Evolutionary conservation across 1,284 basidiomycete species (phyloP).

Genomic region (Spongiforma sp.): DNA sequence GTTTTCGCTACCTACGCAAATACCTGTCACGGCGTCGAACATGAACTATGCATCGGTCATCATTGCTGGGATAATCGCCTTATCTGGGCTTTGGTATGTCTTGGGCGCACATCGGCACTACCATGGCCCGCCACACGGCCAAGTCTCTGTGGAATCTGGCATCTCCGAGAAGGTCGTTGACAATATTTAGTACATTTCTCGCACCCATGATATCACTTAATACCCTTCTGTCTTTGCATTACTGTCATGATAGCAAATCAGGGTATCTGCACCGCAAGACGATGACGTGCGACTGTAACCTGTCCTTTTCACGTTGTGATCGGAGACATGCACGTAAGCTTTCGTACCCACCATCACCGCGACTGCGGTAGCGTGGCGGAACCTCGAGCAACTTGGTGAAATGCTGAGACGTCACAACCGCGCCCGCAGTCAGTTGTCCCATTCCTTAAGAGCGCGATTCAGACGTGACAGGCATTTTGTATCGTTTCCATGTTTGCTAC

Average conservation of each 20-base stretch:
- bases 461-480: conserved; percentile 33
- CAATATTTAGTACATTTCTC: not conserved
- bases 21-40: conserved; percentile 71
- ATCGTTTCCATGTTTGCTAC: conserved; percentile 31
- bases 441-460: conserved; percentile 4
- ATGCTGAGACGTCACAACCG: conserved; percentile 12
- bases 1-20: conserved; percentile 72
- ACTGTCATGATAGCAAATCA: not conserved
- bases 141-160: not conserved
- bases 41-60: conserved; percentile 79
- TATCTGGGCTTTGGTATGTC: conserved; percentile 33
- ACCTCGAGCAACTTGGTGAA: not conserved
- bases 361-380: conserved; percentile 8
- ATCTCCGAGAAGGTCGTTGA: conserved; percentile 5
- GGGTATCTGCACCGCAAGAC: not conserved
- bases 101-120: conserved; percentile 33
- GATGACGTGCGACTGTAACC: no score
- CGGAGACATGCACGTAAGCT: no score
- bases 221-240: not conserved
- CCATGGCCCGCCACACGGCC: conserved; percentile 30
- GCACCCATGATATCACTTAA: no score
- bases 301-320: no score
- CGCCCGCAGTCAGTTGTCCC: conserved; percentile 22
- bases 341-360: not conserved
- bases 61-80: conserved; percentile 28